A percentile compares a stretch with the other conserved stretches of the same genome.
Evolutionary conservation across 169 alveolate species (phyloP).

Genomic region (Theileria equi): DNA sequence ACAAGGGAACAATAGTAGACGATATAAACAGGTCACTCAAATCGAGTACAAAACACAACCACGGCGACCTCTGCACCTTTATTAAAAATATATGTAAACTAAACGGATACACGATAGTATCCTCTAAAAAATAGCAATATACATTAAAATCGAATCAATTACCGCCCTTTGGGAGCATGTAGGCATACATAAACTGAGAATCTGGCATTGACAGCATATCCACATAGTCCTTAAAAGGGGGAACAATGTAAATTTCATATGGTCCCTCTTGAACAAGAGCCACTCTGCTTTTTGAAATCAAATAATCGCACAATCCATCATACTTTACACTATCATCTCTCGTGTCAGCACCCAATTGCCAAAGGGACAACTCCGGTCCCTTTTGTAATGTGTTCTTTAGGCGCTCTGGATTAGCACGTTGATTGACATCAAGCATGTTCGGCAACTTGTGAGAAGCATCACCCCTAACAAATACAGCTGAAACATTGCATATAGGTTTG

Average conservation of each 20-base stretch:
- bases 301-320: constrained; percentile 70
- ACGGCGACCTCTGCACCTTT: too few relatives aligned
- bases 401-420: constrained; percentile 67
- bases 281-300: constrained; percentile 65
- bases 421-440: constrained; percentile 59
- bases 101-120: too few relatives aligned
- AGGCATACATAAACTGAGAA: constrained; percentile 73
- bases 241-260: constrained; percentile 69
- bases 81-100: too few relatives aligned
- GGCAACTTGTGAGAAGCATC: constrained; percentile 53
- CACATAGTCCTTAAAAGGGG: constrained; percentile 60
- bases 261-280: constrained; percentile 69
- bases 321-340: constrained; percentile 64
- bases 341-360: constrained; percentile 74
- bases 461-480: constrained; percentile 63
- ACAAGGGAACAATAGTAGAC: too few relatives aligned
- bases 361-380: constrained; percentile 56
- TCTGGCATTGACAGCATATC: constrained; percentile 64
- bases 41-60: too few relatives aligned
- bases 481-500: constrained; percentile 67
- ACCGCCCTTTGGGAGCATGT: constrained; percentile 58
- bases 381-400: constrained; percentile 43
- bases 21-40: too few relatives aligned
- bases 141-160: too few relatives aligned
- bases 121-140: too few relatives aligned